Conservation (phyloP, 2,329 filamentous ascomycete genomes). For the Hymenoscyphus fructigenus region DNA sequence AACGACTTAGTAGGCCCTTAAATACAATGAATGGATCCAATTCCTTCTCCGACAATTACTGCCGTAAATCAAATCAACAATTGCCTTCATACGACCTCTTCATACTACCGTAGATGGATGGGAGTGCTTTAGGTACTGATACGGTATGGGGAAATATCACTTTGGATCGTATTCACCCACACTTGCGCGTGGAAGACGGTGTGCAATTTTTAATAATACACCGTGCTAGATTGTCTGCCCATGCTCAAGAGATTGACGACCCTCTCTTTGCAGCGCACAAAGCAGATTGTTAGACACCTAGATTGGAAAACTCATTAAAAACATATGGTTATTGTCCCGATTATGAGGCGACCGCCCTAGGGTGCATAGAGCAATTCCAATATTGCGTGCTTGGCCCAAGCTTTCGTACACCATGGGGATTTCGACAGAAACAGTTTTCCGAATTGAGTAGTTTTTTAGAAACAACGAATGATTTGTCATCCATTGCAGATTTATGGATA, state of each 20-base stretch:
- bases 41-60: not conserved
- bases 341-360: not conserved
- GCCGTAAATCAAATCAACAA: not conserved
- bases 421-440: not conserved
- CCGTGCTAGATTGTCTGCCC: not conserved
- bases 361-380: slow-evolving; percentile 8
- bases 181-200: not conserved
- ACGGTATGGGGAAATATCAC: not conserved
- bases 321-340: not conserved
- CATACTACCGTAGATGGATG: not conserved
- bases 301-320: not conserved
- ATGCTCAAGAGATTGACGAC: not conserved
- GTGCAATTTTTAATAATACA: not conserved
- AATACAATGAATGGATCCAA: not conserved
- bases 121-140: not conserved
- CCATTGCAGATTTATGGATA: not conserved
- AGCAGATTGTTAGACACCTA: not conserved
- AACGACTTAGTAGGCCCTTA: not conserved
- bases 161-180: not conserved
- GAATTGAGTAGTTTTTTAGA: not conserved
- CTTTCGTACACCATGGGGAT: not conserved
- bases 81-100: not conserved
- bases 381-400: not conserved
- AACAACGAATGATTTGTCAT: not conserved
- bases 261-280: not conserved